A percentile compares a stretch with the other conserved stretches of the same genome.
These are phyloP conservation scores for Penicillium macrosclerotiorum DNA, from an alignment of 495 filamentous ascomycete species.

Conservation along the genomic window DNA sequence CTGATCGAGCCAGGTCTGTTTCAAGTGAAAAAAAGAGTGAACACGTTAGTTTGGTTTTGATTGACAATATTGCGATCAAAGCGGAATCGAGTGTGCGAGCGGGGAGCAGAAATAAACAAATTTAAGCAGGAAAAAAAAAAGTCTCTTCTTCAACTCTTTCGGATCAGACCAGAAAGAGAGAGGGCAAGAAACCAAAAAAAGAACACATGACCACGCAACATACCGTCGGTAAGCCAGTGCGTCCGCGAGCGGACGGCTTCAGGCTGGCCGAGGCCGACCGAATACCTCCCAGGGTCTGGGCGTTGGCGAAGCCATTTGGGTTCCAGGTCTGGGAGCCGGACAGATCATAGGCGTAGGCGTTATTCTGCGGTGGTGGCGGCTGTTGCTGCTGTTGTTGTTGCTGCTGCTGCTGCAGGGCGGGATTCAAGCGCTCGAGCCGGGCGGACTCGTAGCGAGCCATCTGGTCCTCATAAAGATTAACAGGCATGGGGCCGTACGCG, in stretches of 20 bases:
- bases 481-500: slow-evolving; percentile 58
- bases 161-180: too few species aligned
- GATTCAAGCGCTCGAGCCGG: slow-evolving; percentile 60
- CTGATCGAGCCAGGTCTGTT: slow-evolving; percentile 63
- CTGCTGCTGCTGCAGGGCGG: slow-evolving; percentile 50
- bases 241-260: slow-evolving; percentile 53
- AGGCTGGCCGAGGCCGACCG: slow-evolving; percentile 55
- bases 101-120: too few species aligned
- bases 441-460: slow-evolving; percentile 58
- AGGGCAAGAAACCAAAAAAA: background rate
- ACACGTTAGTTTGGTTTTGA: slow-evolving; percentile 5
- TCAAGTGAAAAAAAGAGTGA: background rate
- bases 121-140: too few species aligned
- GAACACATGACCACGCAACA: slow-evolving; percentile 17
- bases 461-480: slow-evolving; percentile 64
- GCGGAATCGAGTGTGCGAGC: too few species aligned
- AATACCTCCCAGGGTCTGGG: slow-evolving; percentile 51
- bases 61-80: background rate
- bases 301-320: slow-evolving; percentile 51
- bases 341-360: slow-evolving; percentile 58
- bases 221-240: slow-evolving; percentile 60
- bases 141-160: too few species aligned
- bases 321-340: slow-evolving; percentile 69
- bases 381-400: too few species aligned
- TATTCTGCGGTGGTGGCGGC: too few species aligned